Evolutionary conservation across 106 monocot genomes (phyloP).

Genomic region (Allium cepa): DNA sequence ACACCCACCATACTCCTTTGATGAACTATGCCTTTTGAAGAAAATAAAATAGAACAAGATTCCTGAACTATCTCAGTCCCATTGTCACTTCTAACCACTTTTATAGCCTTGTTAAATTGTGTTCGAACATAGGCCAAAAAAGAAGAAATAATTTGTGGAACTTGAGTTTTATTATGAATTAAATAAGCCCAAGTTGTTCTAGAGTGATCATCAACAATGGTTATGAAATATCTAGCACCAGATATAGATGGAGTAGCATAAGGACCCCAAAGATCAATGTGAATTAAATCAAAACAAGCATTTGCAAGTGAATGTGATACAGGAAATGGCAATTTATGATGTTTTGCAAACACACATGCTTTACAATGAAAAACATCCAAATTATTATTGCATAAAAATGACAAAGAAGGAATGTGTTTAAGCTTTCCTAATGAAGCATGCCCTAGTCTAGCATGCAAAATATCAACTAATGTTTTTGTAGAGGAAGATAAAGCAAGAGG

Average conservation of each 20-base stretch:
- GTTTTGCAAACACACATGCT: not conserved
- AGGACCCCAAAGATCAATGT: not conserved
- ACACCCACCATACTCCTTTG: not conserved
- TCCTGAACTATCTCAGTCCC: not conserved
- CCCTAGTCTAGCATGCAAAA: not conserved
- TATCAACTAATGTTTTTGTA: not conserved
- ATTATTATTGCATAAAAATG: not conserved
- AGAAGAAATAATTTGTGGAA: not conserved
- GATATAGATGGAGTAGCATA: slow-evolving; percentile 1
- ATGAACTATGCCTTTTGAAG: not conserved
- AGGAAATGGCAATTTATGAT: slow-evolving; percentile 1
- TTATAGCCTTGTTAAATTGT: not conserved
- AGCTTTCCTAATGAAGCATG: not conserved
- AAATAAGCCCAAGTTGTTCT: not conserved
- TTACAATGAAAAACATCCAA: not conserved
- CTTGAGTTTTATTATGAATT: not conserved
- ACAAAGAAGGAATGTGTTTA: not conserved
- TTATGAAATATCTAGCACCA: slow-evolving; percentile 1
- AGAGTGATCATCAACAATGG: slow-evolving; percentile 1
- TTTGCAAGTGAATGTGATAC: not conserved
- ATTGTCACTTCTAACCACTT: not conserved
- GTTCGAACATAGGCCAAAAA: slow-evolving; percentile 1
- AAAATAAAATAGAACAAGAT: not conserved
- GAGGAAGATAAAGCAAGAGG: no score
- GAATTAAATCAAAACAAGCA: not conserved